phyloP scores from a whole-genome alignment of 2,329 filamentous ascomycete species.

The Fusarium tjaetaba region DNA sequence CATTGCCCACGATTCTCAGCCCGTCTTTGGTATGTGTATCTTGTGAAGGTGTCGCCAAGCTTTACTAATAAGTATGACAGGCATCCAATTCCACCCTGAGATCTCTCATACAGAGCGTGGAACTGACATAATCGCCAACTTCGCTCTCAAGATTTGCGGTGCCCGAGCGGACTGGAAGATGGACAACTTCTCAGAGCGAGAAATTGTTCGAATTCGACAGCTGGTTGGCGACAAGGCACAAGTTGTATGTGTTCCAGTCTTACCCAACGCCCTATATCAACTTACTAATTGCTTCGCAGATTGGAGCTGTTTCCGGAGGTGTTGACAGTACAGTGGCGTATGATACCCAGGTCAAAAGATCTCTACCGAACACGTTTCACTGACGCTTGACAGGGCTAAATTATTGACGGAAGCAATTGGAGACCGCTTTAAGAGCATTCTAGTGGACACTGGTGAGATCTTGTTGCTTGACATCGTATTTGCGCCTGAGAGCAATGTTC shows the following conservation, averaged over 20 bases:
- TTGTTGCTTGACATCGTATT: not conserved
- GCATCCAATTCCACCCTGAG: not conserved
- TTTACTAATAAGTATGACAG: not conserved
- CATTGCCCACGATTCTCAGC: not conserved
- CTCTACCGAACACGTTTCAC: not conserved
- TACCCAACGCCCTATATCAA: not conserved
- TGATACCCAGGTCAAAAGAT: not conserved
- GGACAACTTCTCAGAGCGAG: not conserved
- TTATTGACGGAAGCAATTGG: not conserved
- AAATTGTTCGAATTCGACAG: not conserved
- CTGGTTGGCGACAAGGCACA: not conserved
- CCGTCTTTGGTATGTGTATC: not conserved
- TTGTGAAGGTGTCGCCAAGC: not conserved
- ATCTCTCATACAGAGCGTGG: not conserved
- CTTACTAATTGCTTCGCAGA: constrained; percentile 21
- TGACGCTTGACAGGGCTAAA: not conserved
- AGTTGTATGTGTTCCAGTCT: constrained; percentile 39
- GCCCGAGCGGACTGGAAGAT: not conserved
- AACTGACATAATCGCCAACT: not conserved
- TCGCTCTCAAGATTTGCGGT: not conserved
- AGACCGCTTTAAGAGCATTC: not conserved
- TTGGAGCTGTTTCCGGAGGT: not conserved
- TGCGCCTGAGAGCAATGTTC: not conserved
- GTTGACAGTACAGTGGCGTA: not conserved
- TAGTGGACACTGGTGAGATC: constrained; percentile 20